Evolutionary conservation across 2,329 filamentous ascomycete species (phyloP), one percentile per base, ranked within the genome.

Genomic region (Cadophora gregata): DNA sequence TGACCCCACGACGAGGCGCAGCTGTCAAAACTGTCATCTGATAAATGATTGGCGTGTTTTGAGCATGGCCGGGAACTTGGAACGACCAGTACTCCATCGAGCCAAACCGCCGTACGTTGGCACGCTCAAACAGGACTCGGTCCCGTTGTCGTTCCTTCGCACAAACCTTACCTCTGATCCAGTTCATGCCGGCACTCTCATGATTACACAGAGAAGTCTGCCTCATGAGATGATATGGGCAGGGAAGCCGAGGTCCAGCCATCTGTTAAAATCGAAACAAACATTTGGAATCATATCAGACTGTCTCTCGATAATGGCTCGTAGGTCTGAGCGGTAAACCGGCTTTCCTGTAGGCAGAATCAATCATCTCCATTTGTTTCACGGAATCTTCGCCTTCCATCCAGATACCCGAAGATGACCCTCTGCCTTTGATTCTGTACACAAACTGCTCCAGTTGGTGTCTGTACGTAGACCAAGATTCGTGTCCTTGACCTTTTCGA

Each of bases 401-500:
- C 80, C 82, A 84, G 2, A 77, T 65, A 0, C 75, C 77, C 4
- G 78, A 74, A 7, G 78, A 73, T 3, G 76, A 77, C 62, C 78
- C 66, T 1, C 78, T 74, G 0, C 80, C 80, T 55, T 78, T 79
- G 56, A 85, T 69, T 36, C 73, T 75, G 73, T 84, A 80, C 14
- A 84, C 81, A 70, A 85, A 85, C 66, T 80, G 77, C 73, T 85
- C 82, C 33, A 85, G 76, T 76, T 81, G 79, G 70, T 83, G 76
- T 8, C 81, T 77, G 71, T 83, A 84, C 16, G 80, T 79, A 33
- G 77, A 75, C 82, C 82, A 84, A 63, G 74, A 80, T 1, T 71
- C 70, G 72, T 80, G 76, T 59, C 78, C 75, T 6, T 63, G 33
- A 29, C 31, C 24, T 25, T 12, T 50, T n/a, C 56, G 48, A 4